Evolutionary conservation across 2,329 filamentous ascomycete species (phyloP), one percentile per base, ranked within the genome.

Genomic region (Phyllachora maydis): DNA sequence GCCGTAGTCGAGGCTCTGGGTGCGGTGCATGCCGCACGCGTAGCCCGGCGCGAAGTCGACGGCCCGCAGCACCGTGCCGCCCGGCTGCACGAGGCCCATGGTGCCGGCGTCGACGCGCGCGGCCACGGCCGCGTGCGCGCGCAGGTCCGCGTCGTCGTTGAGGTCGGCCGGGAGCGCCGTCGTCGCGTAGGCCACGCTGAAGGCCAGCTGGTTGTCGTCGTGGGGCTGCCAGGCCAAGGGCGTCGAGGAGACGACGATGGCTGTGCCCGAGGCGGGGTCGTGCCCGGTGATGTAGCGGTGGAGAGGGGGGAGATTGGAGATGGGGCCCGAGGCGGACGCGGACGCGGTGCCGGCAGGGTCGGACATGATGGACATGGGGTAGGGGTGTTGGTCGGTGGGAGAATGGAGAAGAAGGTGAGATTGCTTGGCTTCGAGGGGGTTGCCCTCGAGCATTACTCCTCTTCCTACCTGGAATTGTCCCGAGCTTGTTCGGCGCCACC

Each of bases 1-100:
- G 2, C 54, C 56, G 25, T 52, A 59, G 28, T 60, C 56, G 5
- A 60, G 36, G 23, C 46, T 54, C 30, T 50, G 43, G 0, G 56
- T 59, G 8, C 56, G 46, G 27, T 60, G 56, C 43, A 58, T 52
- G 5, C 46, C 35, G 18, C 42, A 45, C 9, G 37, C 36, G 22
- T 46, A 43, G 3, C 43, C 45, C 1, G 56, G 55, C 0, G 47
- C 44, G 27, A 59, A 55, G 32, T 60, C 55, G 9, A 59, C 52
- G 22, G 49, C 41, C 2, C 53, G 48, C 8, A 47, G 44, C 1
- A 56, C 46, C 0, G 47, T 51, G 12, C 37, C 37, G 24, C 26
- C 23, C 14, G 35, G 36, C 28, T 38, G 40, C 7, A 42, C 46
- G 4, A 52, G 36, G 0, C 46, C 45, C 1, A 54, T 45, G 0